Evolutionary conservation across 257 asterid species (phyloP), one percentile per base, ranked within the genome.

Genomic region (Nyctanthes arbortristis): DNA sequence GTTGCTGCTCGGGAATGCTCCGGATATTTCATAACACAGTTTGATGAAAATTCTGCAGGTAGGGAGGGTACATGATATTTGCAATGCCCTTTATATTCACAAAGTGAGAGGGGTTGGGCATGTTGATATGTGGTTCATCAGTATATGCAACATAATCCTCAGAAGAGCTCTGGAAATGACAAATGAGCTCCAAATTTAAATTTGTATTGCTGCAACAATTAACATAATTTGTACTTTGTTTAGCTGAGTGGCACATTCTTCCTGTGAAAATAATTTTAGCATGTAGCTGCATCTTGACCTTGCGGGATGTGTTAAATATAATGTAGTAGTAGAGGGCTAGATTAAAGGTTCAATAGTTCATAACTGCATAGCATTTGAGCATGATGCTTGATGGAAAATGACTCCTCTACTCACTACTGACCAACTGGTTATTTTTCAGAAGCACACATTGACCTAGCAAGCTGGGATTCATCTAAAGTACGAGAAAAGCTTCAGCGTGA

Each of bases 401-500:
- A 64, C 65, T 61, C 47, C 5, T 4, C n/a, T 61, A 61, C 61
- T 30, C n/a, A 27, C 33, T 61, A 65, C 7, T 70, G 34, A 31
- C 22, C 49, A 34, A 30, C 70, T 40, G 27, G 69, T 16, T 78
- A 30, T 61, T 73, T 76, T 68, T 59, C 69, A 85, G 91, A 82
- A 10, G 95, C 85, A 58, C 75, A 80, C 47, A 81, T 95, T 72
- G 87, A 80, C 54, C 99, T 84, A 78, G 98, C 97, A 30, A 87
- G 85, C 40, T 94, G 97, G 98, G 96, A 92, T 77, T 72, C 96
- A 28, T 85, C 96, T 39, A 89, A 87, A 83, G 90, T 88, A 76
- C 87, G 92, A 78, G 97, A 92, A 71, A 94, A 95, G 80, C 84
- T 95, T 73, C 76, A 68, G 49, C 97, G 98, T 55, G 99, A 95